Evolutionary conservation across 768 basidiomycete species (phyloP).

Genomic region (Asterophora parasitica): DNA sequence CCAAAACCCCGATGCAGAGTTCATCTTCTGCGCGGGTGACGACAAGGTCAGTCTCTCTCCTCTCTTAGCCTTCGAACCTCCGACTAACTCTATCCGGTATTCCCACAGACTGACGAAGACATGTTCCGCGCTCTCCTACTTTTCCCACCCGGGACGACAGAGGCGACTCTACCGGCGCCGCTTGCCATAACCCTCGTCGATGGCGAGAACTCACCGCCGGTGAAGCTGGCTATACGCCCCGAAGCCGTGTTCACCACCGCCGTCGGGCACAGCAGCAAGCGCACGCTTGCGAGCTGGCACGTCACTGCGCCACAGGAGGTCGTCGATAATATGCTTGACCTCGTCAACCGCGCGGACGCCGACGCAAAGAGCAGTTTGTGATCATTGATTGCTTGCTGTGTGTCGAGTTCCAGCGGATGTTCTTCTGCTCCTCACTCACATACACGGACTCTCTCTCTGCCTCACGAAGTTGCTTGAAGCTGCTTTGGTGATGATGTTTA

Average conservation of each 20-base stretch:
- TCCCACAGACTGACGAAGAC: conserved; percentile 86
- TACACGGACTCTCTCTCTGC: too few relatives aligned
- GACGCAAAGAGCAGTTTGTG: conserved; percentile 7
- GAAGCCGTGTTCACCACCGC: conserved; percentile 87
- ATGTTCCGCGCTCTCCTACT: conserved; percentile 91
- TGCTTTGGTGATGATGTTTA: too few relatives aligned
- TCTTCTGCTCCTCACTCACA: too few relatives aligned
- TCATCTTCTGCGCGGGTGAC: conserved; percentile 96
- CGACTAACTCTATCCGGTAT: background rate
- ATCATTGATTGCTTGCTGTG: background rate
- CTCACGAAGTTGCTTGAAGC: too few relatives aligned
- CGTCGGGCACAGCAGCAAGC: conserved; percentile 86
- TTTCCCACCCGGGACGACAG: conserved; percentile 44
- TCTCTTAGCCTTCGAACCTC: too few relatives aligned
- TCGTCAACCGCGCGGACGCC: conserved; percentile 33
- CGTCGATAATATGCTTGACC: conserved; percentile 69
- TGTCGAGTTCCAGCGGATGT: too few relatives aligned
- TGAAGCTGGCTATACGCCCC: conserved; percentile 59
- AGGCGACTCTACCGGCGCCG: conserved; percentile 39
- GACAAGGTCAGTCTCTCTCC: conserved; percentile 64
- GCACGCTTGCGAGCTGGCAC: conserved; percentile 90
- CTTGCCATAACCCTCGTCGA: conserved; percentile 51
- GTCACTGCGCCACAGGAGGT: conserved; percentile 86
- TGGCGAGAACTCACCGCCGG: conserved; percentile 31
- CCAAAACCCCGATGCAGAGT: conserved; percentile 89